phyloP scores from a whole-genome alignment of 78 protist genomes.

The Dictyostelium capitatum region DNA sequence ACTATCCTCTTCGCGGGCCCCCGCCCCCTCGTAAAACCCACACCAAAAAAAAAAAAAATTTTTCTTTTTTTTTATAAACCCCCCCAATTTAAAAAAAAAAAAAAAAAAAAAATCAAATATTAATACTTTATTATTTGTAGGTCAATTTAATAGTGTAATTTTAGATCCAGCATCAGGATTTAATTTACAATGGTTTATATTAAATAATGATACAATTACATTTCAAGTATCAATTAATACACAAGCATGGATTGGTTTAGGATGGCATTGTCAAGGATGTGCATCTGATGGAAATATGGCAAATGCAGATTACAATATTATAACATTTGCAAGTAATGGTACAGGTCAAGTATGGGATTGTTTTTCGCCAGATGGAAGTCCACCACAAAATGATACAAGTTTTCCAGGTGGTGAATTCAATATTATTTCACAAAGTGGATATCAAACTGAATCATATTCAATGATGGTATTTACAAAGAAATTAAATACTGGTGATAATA shows the following conservation, averaged over 20 bases:
- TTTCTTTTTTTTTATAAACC: no score
- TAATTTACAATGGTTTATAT: conserved; percentile 13
- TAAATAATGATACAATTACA: conserved; percentile 27
- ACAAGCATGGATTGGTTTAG: conserved; percentile 19
- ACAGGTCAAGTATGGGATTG: conserved; percentile 9
- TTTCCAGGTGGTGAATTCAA: background rate
- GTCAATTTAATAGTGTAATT: conserved; percentile 14
- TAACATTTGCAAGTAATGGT: conserved; percentile 1
- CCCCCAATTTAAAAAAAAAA: no score
- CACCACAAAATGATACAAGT: conserved; percentile 23
- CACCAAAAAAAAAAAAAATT: no score
- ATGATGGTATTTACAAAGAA: conserved; percentile 18
- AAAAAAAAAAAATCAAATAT: no score
- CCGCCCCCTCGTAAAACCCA: no score
- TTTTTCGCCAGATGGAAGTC: background rate
- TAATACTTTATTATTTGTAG: no score
- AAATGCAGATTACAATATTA: conserved; percentile 33
- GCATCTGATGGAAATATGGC: background rate
- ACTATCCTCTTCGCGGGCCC: no score
- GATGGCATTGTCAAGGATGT: conserved; percentile 43
- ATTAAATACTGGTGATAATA: conserved; percentile 45
- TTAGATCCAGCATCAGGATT: background rate
- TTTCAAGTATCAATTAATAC: background rate
- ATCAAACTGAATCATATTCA: conserved; percentile 37
- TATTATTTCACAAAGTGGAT: conserved; percentile 24